phyloP scores from a whole-genome alignment of 1,139 yeast species.

The Blastobotrys ciferrii region DNA sequence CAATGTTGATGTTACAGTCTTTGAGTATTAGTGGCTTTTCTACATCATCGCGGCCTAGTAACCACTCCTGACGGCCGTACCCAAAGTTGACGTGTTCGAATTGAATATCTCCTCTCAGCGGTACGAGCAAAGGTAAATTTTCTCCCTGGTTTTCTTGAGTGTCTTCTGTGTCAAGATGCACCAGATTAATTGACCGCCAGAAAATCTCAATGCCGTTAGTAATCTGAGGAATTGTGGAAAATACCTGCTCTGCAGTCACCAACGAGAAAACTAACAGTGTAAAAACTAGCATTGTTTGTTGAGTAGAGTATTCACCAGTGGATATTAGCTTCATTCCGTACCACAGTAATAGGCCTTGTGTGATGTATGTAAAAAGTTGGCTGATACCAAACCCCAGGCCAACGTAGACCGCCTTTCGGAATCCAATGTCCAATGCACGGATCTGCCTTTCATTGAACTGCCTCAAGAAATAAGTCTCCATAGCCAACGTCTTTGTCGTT shows the following conservation, averaged over 20 bases:
- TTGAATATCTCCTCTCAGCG: slow-evolving; percentile 34
- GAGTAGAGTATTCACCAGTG: slow-evolving; percentile 49
- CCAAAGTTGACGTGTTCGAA: slow-evolving; percentile 49
- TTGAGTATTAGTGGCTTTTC: slow-evolving; percentile 3
- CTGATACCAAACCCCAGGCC: slow-evolving; percentile 64
- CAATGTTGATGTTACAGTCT: slow-evolving; percentile 43
- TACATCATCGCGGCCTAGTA: neutral
- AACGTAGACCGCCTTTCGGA: slow-evolving; percentile 32
- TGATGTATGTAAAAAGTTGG: slow-evolving; percentile 52
- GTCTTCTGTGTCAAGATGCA: slow-evolving; percentile 39
- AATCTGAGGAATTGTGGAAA: slow-evolving; percentile 70
- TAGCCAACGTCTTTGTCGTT: slow-evolving; percentile 58
- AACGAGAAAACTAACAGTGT: slow-evolving; percentile 73
- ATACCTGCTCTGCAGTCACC: slow-evolving; percentile 56
- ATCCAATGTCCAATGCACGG: slow-evolving; percentile 20
- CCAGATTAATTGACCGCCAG: slow-evolving; percentile 43
- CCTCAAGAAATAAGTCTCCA: slow-evolving; percentile 48
- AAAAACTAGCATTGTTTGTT: slow-evolving; percentile 64
- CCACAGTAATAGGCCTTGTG: slow-evolving; percentile 69
- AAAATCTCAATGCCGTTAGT: slow-evolving; percentile 56
- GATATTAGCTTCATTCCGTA: slow-evolving; percentile 75
- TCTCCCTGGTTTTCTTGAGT: slow-evolving; percentile 24
- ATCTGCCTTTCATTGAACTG: slow-evolving; percentile 39
- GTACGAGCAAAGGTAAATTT: slow-evolving; percentile 1
- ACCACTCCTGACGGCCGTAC: slow-evolving; percentile 34